These are phyloP conservation scores for Cladosporium halotolerans DNA, from an alignment of 2,329 filamentous ascomycete species.

Conservation along the genomic window DNA sequence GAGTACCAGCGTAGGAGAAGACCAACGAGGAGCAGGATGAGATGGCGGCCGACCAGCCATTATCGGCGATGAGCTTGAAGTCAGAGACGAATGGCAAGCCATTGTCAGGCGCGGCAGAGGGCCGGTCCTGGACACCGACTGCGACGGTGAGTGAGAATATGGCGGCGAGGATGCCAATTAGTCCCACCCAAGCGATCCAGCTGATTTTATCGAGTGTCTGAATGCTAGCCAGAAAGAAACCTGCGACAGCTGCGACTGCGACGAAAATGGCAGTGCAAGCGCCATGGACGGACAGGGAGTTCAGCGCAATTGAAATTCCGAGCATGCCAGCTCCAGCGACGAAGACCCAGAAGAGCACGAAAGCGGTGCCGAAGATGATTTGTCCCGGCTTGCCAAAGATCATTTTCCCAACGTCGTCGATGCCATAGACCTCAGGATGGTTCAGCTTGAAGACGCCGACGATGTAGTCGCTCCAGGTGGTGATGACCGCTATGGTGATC, in stretches of 20 bases:
- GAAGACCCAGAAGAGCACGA: conserved; percentile 7
- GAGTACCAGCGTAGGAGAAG: conserved; percentile 35
- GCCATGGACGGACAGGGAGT: conserved; percentile 24
- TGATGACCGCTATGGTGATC: conserved; percentile 37
- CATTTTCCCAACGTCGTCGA: conserved; percentile 51
- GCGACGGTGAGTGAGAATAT: conserved; percentile 30
- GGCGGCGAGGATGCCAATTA: conserved; percentile 17
- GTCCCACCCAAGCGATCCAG: conserved; percentile 33
- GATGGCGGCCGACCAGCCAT: conserved; percentile 12
- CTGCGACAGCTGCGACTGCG: conserved; percentile 36
- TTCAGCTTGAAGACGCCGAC: conserved; percentile 48
- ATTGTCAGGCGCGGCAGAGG: conserved; percentile 27
- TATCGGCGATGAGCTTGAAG: conserved; percentile 21
- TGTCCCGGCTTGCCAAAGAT: conserved; percentile 49
- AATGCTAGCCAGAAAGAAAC: conserved; percentile 32
- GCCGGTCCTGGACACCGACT: conserved; percentile 32
- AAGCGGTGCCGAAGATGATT: conserved; percentile 37
- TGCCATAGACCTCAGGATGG: conserved; percentile 51
- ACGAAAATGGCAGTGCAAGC: conserved; percentile 38
- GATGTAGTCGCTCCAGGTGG: conserved; percentile 46
- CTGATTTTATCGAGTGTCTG: conserved; percentile 31
- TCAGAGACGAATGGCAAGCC: conserved; percentile 25
- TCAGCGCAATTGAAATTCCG: conserved; percentile 5
- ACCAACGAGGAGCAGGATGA: conserved; percentile 24
- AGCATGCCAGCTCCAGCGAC: conserved; percentile 7